Conservation (phyloP, 73 alveolate genomes). For the Uronychia setigera region DNA sequence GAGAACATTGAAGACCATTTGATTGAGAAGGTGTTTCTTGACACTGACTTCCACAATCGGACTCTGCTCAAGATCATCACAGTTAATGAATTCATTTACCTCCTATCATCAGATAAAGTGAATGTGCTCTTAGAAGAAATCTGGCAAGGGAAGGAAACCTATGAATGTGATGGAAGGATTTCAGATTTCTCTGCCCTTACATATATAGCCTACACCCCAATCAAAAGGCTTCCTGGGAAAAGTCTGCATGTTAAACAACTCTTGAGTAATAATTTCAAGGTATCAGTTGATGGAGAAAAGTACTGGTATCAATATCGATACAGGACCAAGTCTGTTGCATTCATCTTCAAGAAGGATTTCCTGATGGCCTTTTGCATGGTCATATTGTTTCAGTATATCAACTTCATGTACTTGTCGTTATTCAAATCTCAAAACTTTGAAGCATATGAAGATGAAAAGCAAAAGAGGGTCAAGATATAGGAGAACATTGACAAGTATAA, state of each 20-base stretch:
- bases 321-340: constrained; percentile 46
- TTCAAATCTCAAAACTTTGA: constrained; percentile 27
- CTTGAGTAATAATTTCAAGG: constrained; percentile 24
- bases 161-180: constrained; percentile 59
- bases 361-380: constrained; percentile 48
- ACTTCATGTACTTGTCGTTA: constrained; percentile 47
- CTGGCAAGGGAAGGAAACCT: constrained; percentile 68
- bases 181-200: constrained; percentile 52
- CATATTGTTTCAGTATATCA: constrained; percentile 27
- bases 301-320: constrained; percentile 55
- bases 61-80: constrained; percentile 61
- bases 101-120: constrained; percentile 45
- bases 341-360: constrained; percentile 41
- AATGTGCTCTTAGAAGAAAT: constrained; percentile 55
- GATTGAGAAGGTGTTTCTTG: constrained; percentile 38
- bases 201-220: constrained; percentile 17
- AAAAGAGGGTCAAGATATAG: constrained; percentile 2
- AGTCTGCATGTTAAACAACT: constrained; percentile 15
- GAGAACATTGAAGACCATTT: constrained; percentile 39
- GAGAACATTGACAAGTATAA: constrained; percentile 24
- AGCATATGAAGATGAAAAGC: background rate
- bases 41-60: constrained; percentile 57
- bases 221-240: constrained; percentile 49
- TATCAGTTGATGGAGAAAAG: constrained; percentile 32
- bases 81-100: constrained; percentile 38